Evolutionary conservation across 345 rosid species (phyloP).

Genomic region (Brassica juncea): DNA sequence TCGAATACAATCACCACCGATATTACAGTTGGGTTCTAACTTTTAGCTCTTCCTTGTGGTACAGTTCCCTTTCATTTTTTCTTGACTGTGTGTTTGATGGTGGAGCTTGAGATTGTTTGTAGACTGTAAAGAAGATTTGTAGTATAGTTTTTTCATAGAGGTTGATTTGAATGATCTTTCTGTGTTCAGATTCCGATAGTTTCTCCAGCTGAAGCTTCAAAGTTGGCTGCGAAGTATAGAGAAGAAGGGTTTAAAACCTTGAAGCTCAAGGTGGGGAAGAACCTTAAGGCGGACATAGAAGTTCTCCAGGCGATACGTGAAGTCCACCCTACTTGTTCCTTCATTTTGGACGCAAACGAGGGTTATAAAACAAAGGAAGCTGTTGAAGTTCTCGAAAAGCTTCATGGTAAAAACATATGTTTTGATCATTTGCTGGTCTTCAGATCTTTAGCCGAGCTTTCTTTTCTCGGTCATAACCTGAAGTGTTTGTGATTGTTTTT

Average conservation of each 20-base stretch:
- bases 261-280: conserved; percentile 95
- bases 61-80: neutral
- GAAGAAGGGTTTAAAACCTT: conserved; percentile 75
- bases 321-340: conserved; percentile 71
- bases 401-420: conserved; percentile 58
- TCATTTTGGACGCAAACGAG: conserved; percentile 95
- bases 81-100: neutral
- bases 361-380: conserved; percentile 82
- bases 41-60: conserved; percentile 24
- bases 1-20: conserved; percentile 70
- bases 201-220: conserved; percentile 71
- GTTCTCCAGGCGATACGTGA: conserved; percentile 84
- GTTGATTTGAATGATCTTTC: conserved; percentile 13
- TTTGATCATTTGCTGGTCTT: neutral
- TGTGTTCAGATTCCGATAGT: conserved; percentile 87
- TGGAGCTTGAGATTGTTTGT: neutral
- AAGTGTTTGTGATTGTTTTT: conserved; percentile 27
- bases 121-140: neutral
- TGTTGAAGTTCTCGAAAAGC: conserved; percentile 71
- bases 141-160: neutral
- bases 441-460: neutral
- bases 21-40: conserved; percentile 71
- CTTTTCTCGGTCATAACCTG: neutral
- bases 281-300: conserved; percentile 68
- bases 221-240: conserved; percentile 68